These are phyloP conservation scores for Pachyrhizus erosus DNA, from an alignment of 306 rosid species.

Conservation along the genomic window DNA sequence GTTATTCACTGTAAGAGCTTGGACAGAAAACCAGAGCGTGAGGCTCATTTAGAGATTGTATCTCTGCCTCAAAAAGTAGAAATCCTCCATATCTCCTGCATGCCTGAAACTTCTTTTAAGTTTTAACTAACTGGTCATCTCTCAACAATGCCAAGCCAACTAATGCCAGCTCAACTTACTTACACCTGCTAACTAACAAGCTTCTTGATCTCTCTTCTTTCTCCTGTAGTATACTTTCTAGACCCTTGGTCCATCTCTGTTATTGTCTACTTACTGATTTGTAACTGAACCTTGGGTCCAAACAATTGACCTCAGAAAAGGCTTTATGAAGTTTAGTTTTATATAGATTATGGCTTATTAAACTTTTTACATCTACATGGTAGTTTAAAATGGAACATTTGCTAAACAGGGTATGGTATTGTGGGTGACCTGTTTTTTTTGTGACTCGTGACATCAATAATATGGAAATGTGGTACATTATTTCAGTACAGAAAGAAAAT, in stretches of 20 bases:
- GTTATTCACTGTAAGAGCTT: neutral
- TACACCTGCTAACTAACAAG: neutral
- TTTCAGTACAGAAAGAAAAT: neutral
- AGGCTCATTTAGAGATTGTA: no score
- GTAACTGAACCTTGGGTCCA: neutral
- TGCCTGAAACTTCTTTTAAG: neutral
- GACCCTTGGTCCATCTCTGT: neutral
- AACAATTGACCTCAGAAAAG: neutral
- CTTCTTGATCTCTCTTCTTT: neutral
- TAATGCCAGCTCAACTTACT: neutral
- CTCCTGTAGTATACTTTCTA: neutral
- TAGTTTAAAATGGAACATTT: constrained; percentile 25
- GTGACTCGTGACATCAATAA: neutral
- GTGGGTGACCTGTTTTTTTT: constrained; percentile 34
- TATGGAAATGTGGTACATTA: neutral
- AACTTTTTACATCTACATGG: neutral
- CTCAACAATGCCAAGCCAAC: neutral
- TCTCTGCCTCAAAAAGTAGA: neutral
- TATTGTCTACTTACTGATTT: neutral
- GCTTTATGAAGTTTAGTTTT: constrained; percentile 26
- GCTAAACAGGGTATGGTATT: neutral
- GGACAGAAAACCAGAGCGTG: neutral
- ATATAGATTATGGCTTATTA: constrained; percentile 30
- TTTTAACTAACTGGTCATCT: neutral
- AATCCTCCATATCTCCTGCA: neutral